A percentile compares a stretch with the other conserved stretches of the same genome.
Evolutionary conservation across 2,329 filamentous ascomycete species (phyloP).

Genomic region (Monosporascus ibericus): DNA sequence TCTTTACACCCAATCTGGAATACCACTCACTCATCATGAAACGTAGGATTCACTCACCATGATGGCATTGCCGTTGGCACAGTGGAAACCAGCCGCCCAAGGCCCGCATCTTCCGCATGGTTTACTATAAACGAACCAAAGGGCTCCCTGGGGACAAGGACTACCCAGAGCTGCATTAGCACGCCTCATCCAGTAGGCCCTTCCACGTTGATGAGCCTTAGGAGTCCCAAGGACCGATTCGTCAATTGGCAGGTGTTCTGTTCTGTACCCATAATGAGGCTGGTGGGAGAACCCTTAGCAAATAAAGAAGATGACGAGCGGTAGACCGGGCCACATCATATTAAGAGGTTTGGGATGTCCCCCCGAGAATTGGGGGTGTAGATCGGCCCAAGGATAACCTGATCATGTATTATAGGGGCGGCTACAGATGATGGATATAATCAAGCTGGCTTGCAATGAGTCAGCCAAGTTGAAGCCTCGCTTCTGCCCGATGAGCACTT

Average conservation of each 20-base stretch:
- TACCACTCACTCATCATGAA: slow-evolving; percentile 36
- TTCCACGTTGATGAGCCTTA: slow-evolving; percentile 26
- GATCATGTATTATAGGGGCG: too few species aligned
- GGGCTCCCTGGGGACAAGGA: slow-evolving; percentile 45
- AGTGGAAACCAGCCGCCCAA: slow-evolving; percentile 42
- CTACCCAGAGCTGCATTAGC: slow-evolving; percentile 40
- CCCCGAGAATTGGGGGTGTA: too few species aligned
- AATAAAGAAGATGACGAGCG: too few species aligned
- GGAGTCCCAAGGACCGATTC: slow-evolving; percentile 7
- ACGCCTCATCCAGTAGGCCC: slow-evolving; percentile 46
- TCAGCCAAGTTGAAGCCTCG: too few species aligned
- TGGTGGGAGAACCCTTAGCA: not conserved
- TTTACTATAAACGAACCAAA: slow-evolving; percentile 52
- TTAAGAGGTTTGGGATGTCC: too few species aligned
- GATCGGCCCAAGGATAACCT: too few species aligned
- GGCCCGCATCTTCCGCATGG: slow-evolving; percentile 35
- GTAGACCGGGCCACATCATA: too few species aligned
- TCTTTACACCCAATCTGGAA: too few species aligned
- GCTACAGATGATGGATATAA: too few species aligned
- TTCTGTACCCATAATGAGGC: not conserved
- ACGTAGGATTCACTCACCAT: slow-evolving; percentile 47
- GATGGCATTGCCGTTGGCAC: slow-evolving; percentile 37
- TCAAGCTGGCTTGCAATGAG: too few species aligned
- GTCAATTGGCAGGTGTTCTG: slow-evolving; percentile 4
- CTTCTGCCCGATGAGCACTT: too few species aligned